Evolutionary conservation across 2,329 filamentous ascomycete genomes (phyloP), one percentile per base, ranked within the genome.

Genomic region (Grosmannia serpens): DNA sequence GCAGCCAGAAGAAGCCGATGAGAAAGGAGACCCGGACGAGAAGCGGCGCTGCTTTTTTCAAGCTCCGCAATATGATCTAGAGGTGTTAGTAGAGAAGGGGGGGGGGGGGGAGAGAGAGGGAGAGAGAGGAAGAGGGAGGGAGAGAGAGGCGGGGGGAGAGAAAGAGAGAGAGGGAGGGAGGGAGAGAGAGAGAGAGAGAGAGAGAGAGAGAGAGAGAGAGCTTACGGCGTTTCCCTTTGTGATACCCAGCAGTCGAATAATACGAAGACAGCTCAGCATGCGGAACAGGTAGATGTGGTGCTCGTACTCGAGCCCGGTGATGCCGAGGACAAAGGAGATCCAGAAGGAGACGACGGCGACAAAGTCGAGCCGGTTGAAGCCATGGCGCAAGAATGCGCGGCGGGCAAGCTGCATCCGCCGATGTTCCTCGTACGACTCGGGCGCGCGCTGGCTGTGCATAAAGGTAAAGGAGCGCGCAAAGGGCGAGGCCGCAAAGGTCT

Each of bases 291-390:
- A 95, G 9, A 97, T 71, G 67, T 95, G 89, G 56, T 84, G 78
- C 2, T 71, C 67, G 61, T 79, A 78, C 68, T 96, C 89, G 24
- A 91, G 69, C 0, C 86, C 84, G 13, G 81, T 80, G 22, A 91
- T 72, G 35, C 84, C 82, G 55, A 99, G 77, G 13, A 83, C 70
- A 66, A 97, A 94, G 1, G 89, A 86, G 59, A 96, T 86, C 94
- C 94, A 99, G 71, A 91, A 99, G 0, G 92, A 87, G n/a, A 94
- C 78, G 9, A 99, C 88, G 1, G 94, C 95, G 57, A 99, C 77
- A 70, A 97, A 96, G 70, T 99, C 94, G 13, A 97, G 80, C 56
- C 94, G 84, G 69, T 97, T 97, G 74, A 99, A 99, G 1, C 90
- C 91, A 71, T 99, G 94, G 20, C 94, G 85, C 58, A 99, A 75